Base-by-base conservation (phyloP, 2,329 filamentous ascomycete genomes). In the Sporothrix phasma region DNA sequence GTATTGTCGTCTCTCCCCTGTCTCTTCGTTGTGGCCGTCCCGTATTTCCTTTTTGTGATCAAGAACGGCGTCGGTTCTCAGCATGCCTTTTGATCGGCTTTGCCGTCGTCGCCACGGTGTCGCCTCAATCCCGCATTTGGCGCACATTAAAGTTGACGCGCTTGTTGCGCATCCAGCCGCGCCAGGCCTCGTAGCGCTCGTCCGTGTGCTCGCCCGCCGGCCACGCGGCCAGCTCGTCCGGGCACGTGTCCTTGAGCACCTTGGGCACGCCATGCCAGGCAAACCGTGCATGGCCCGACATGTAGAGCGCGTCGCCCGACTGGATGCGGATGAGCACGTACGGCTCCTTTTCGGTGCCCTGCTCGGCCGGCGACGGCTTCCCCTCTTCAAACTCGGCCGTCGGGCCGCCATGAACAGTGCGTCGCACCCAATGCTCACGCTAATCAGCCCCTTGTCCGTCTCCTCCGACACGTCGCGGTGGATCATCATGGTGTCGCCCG, bases 211-310 rank as follows among this genome's bases (percentile, higher is more conserved):
- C 63, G 6, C 64, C 67, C 2, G 80, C 79, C 0, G 92, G 92
- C 92, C 92, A 97, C 47, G 88, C 78, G 64, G 79, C 76, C 59
- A 97, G 74, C 74, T 87, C 89, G 0, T 77, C 77, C 0, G 93
- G 93, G 74, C 92, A 97, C 0, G 90, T 96, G 0, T 78, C 84
- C 54, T 85, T 82, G 41, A 97, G 72, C 13, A 97, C 88, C 73
- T 92, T 94, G 5, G 94, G 92, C 13, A 97, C 92, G 13, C 90
- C 92, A 76, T 97, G 94, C 93, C 93, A 97, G 2, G 93, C 92
- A 75, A 91, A 96, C 49, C 94, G 81, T 3, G 90, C 88, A 65
- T 85, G 80, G 22, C 88, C 83, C 59, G 84, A 87, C 93, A 99
- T 97, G 72, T 95, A 92, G 0, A 97, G 85, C 0, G 87, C 91